Conservation (phyloP, 2,329 filamentous ascomycete genomes). For the Colletotrichum sp. region DNA sequence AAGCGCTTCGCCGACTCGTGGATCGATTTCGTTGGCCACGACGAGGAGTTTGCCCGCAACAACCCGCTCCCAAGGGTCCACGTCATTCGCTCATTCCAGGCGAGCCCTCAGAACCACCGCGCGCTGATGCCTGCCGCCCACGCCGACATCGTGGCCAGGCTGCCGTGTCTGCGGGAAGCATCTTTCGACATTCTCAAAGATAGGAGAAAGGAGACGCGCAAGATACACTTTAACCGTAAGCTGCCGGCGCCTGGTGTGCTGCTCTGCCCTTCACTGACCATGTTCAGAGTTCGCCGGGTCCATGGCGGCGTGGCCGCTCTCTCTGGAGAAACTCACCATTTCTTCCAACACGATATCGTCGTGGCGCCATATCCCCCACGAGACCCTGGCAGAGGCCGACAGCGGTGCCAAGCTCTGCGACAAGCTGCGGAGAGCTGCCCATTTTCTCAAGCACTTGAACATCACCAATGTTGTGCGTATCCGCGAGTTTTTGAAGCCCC, state of each 20-base stretch:
- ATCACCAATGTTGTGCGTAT: conserved; percentile 25
- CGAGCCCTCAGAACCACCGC: conserved; percentile 19
- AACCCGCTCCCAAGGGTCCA: conserved; percentile 22
- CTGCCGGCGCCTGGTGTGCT: neutral
- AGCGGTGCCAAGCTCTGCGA: conserved; percentile 18
- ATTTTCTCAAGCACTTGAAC: conserved; percentile 18
- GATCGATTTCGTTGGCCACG: conserved; percentile 22
- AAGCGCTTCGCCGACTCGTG: conserved; percentile 24
- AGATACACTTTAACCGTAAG: conserved; percentile 20
- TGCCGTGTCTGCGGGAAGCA: conserved; percentile 20
- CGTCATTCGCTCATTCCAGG: conserved; percentile 23
- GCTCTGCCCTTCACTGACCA: neutral
- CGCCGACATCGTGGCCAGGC: conserved; percentile 24
- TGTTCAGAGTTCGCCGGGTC: conserved; percentile 16
- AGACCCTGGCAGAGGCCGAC: conserved; percentile 22
- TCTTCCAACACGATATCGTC: conserved; percentile 23
- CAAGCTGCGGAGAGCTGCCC: conserved; percentile 14
- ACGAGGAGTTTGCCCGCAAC: conserved; percentile 18
- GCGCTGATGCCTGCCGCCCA: conserved; percentile 24
- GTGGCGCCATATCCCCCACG: conserved; percentile 26
- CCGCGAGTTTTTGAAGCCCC: conserved; percentile 21
- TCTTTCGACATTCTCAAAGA: conserved; percentile 23
- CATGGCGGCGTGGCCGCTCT: conserved; percentile 21
- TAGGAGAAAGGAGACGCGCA: conserved; percentile 8
- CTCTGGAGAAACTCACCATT: conserved; percentile 22